phyloP scores from a whole-genome alignment of 805 yeast genomes.

The Hanseniaspora lindneri region DNA sequence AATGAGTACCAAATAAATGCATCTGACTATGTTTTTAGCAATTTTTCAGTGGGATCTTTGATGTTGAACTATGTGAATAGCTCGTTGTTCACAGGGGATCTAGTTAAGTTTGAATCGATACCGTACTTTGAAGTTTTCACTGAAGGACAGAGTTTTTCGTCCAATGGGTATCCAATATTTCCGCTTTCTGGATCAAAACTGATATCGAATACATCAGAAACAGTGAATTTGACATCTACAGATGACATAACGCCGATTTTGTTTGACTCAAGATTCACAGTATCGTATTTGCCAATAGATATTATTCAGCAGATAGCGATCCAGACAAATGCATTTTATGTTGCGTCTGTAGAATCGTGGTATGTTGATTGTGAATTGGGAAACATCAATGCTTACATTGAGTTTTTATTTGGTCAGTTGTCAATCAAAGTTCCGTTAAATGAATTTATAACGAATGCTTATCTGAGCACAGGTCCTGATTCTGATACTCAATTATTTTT shows the following conservation, averaged over 20 bases:
- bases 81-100: conserved; percentile 33
- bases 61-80: conserved; percentile 6
- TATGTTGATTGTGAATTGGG: conserved; percentile 48
- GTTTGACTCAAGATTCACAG: conserved; percentile 44
- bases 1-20: no score
- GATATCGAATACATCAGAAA: conserved; percentile 33
- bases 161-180: conserved; percentile 35
- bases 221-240: conserved; percentile 29
- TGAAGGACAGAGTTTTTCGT: conserved; percentile 14
- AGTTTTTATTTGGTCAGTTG: conserved; percentile 43
- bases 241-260: conserved; percentile 40
- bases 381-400: conserved; percentile 38
- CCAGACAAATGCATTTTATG: conserved; percentile 56
- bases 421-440: conserved; percentile 40
- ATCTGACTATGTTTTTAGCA: background rate
- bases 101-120: conserved; percentile 40
- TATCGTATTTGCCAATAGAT: conserved; percentile 43
- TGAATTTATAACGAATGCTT: conserved; percentile 36
- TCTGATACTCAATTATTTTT: conserved; percentile 34
- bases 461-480: conserved; percentile 17
- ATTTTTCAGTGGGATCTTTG: conserved; percentile 12
- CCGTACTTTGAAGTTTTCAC: conserved; percentile 29
- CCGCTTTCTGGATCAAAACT: conserved; percentile 38
- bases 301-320: conserved; percentile 51
- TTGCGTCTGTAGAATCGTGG: conserved; percentile 41